Evolutionary conservation across 495 filamentous ascomycete species (phyloP).

Genomic region (Monascus purpureus): DNA sequence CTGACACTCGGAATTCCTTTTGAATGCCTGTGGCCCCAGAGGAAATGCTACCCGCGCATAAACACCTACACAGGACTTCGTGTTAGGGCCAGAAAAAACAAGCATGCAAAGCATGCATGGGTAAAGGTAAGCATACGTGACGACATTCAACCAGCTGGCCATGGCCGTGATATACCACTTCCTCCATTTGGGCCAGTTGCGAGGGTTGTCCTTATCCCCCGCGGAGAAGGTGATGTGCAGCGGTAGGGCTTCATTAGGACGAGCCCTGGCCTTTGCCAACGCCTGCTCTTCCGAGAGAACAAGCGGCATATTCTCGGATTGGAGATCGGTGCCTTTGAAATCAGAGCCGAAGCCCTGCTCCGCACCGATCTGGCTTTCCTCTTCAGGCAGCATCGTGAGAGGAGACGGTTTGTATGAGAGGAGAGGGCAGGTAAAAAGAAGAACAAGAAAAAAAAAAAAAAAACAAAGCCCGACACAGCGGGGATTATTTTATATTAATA

Average conservation of each 20-base stretch:
- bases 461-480: no score
- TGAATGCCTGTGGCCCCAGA: conserved; percentile 23
- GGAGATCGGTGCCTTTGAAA: no score
- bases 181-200: conserved; percentile 29
- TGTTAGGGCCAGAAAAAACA: background rate
- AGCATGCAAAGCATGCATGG: no score
- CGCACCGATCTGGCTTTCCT: background rate
- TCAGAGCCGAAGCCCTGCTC: no score
- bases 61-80: conserved; percentile 10
- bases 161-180: conserved; percentile 34
- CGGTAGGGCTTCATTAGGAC: conserved; percentile 13
- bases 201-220: conserved; percentile 28
- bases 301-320: no score
- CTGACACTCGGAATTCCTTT: conserved; percentile 24
- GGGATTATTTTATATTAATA: no score
- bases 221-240: conserved; percentile 21
- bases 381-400: no score
- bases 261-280: conserved; percentile 11
- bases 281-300: conserved; percentile 18
- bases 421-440: no score
- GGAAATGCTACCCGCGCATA: conserved; percentile 30
- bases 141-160: conserved; percentile 27
- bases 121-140: conserved; percentile 28
- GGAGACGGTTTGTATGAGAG: no score
- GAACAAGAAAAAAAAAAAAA: no score